Evolutionary conservation across 352 stramenopile species (phyloP), one percentile per base, ranked within the genome.

Genomic region (Globisporangium splendens): DNA sequence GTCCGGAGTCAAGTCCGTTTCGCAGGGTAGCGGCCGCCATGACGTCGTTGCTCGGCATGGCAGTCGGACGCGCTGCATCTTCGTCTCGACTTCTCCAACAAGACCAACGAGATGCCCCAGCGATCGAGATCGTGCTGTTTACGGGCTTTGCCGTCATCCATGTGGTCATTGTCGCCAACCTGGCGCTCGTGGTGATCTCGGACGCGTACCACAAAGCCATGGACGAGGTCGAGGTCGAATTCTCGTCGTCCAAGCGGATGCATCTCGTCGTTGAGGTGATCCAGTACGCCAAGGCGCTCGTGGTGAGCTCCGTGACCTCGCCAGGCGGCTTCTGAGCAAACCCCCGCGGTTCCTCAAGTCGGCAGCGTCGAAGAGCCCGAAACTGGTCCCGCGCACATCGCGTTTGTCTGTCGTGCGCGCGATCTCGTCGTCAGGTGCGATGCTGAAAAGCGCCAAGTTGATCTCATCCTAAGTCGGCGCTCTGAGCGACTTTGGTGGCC

Each of bases 151-250:
- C 79, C 15, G 38, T 83, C 33, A 54, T 81, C 20, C 70, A 79
- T 46, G 65, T 79, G 3, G 70, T 79, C 17, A 55, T 84, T 42
- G 46, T 79, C 7, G 62, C 72, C 28, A 83, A 80, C 18, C 54
- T 83, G 12, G 78, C 79, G 46, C 67, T 83, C 42, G 69, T 72
- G 22, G 58, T 83, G 14, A 44, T 83, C n/a, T 75, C 69, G 35
- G 69, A 83, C 50, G 61, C 66, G 0, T 81, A 81, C 24, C 31
- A 63, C 8, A 63, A 66, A 15, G 69, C 71, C 6, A 55, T 67
- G 15, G 62, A 68, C 39, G 69, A 79, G 44, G 50, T 68, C n/a
- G 64, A 69, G 13, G 21, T 46, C 17, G 31, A 69, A 14, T 50
- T 50, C 22, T 65, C 51, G 28, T 58, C 56, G 5, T 49, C 67